Base-by-base conservation (phyloP, 148 eudicot genomes). In the Fagopyrum homotropicum region DNA sequence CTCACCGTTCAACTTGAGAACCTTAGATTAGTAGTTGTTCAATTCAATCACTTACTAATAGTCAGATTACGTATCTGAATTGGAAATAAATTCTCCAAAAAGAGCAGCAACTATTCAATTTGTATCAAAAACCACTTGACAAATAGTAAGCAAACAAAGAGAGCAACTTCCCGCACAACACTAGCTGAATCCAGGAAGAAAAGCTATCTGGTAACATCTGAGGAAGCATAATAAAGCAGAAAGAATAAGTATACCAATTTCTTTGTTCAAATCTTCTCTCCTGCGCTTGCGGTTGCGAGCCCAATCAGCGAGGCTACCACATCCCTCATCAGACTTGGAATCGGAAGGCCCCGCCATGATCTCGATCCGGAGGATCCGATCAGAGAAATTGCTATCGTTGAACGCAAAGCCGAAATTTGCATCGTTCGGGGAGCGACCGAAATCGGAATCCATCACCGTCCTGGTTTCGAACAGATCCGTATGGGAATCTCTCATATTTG, bases 331-430 rank as follows among this genome's bases (percentile, higher is more conserved):
- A 19, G 78, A 57, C 48, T 80, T 80, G 3, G 83, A 71, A 70
- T 90, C 90, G 3, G 84, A 77, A 4, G 88, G 77, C 50, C 90
- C 90, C 9, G 89, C 83, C 72, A 91, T 76, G 55, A 93, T 88
- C 85, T 91, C 98, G 82, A 93, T 91, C 77, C 83, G 77, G 7
- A 91, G 84, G 16, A 90, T 77, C 30, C 97, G 83, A 57, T 91
- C 97, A 17, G 98, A 94, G 77, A 94, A 94, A 79, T 90, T 91
- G 75, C 91, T 88, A 75, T 91, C 93, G 75, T 91, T 88, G 49
- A 94, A 94, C 0, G 98, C 97, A 75, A 94, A 94, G 0, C 88
- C 96, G 60, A 94, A 94, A 73, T 90, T 93, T 9, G 84, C 84
- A 75, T 90, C 96, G 8, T 79, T 56, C 47, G 88, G 75, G 51